Evolutionary conservation across 75 land plant genomes (phyloP), one percentile per base, ranked within the genome.

Genomic region (Sequoiadendron giganteum): DNA sequence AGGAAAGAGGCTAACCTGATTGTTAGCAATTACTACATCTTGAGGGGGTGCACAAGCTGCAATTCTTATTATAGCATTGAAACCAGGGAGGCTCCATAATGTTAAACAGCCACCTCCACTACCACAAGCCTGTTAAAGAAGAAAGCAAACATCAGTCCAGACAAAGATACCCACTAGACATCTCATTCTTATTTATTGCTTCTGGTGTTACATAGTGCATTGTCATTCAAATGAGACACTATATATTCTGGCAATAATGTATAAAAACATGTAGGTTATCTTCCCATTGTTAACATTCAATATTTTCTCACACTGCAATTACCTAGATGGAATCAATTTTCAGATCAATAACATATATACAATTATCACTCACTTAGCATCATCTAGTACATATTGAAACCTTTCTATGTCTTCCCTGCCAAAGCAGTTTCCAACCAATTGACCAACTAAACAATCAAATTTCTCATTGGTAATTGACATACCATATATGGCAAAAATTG

Each of bases 11-110:
- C 89, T 88, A 70, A 97, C 99, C 90, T 97, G 94, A 87, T 95
- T 95, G 48, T 91, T 90, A 86, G 92, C 85, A 87, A 96, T 92
- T 18, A 88, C 39, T 32, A 96, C 80, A 92, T 96, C 99, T 87
- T 97, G 99, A 47, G 92, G 82, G 15, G 95, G 85, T 39, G 90
- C 85, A 73, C 25, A 75, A 19, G 86, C 93, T 0, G 89, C 83
- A 80, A 92, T 88, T 58, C 91, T 93, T 25, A 93, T 95, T 48
- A 93, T 90, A 86, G 92, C 89, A 86, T 96, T 94, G 79, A 47
- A 58, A 45, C 93, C 89, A 38, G 93, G 93, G 54, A 97, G 92
- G 87, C 92, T 97, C 95, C 96, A 97, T 32, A 97, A 84, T 10
- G 95, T 95, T 86, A 97, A 87, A 85, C 89, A 92, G 56, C 84